Base-by-base conservation (phyloP, 2,329 filamentous ascomycete genomes). In the Neobulgaria alba region DNA sequence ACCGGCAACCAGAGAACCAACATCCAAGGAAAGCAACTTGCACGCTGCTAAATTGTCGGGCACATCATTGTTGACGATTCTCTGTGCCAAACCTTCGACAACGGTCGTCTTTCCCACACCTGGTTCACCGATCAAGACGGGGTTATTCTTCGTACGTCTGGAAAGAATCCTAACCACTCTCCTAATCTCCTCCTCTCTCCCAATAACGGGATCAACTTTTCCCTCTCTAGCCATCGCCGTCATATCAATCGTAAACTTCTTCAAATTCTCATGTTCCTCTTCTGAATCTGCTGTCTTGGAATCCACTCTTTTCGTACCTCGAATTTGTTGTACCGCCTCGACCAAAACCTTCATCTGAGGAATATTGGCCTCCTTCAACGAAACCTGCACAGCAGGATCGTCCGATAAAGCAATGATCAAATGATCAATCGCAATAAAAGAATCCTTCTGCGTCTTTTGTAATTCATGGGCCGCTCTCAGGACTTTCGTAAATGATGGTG, bases 171-270 rank as follows among this genome's bases (percentile, higher is more conserved):
- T 81, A 52, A 96, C 79, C 17, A 95, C 89, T 57, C 90, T 75
- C 57, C 90, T 75, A 56, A 95, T 95, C 63, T 96, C 92, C 59
- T 95, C 90, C 62, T 96, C 90, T 65, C 90, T 78, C 31, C 90
- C 90, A 65, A 96, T 96, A 61, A 96, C 90, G 2, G 90, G 90
- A 61, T 96, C 90, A 43, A 96, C 89, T 67, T 96, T 96, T 61
- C 93, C 93, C 67, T 98, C 92, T 61, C 89, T 76, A 45, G 92
- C 92, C 80, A 95, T 82, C 36, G 85, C 75, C 9, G 92, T 98
- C 88, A 98, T 94, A 65, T 98, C 92, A 57, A 96, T 92, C 42
- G 92, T 96, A 65, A 95, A 98, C 59, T 96, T 98, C 68, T 89
- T 86, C 46, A 98, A 71, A 60, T 95, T 95, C 66, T 98, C 92